These are phyloP conservation scores for Penicillium concentricum DNA, from an alignment of 2,329 filamentous ascomycete genomes.

Conservation along the genomic window DNA sequence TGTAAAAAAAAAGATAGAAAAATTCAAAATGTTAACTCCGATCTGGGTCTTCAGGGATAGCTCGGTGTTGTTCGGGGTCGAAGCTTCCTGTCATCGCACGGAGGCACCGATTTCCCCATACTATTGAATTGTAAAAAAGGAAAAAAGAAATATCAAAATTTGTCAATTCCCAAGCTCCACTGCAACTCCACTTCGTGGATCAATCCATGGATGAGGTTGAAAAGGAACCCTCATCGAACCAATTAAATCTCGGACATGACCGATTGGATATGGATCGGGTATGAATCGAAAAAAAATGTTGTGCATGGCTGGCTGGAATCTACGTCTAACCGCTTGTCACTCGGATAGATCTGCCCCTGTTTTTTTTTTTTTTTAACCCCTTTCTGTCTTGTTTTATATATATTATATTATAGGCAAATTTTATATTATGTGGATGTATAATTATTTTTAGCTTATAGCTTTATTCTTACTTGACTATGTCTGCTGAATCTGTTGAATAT, in stretches of 20 bases:
- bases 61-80: constrained; percentile 10
- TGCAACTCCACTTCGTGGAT: constrained; percentile 2
- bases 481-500: too few relatives aligned
- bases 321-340: constrained; percentile 25
- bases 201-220: not conserved
- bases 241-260: constrained; percentile 10
- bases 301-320: constrained; percentile 28
- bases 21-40: not conserved
- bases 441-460: not conserved
- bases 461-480: not conserved
- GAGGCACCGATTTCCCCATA: constrained; percentile 11
- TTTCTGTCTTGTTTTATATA: constrained; percentile 5
- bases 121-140: constrained; percentile 6
- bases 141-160: not conserved
- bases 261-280: constrained; percentile 18
- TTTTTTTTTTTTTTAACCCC: constrained; percentile 9
- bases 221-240: constrained; percentile 12
- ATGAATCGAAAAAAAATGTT: constrained; percentile 16
- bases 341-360: constrained; percentile 19
- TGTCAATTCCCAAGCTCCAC: not conserved
- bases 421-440: too few relatives aligned
- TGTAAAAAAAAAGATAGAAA: not conserved
- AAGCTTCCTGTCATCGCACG: constrained; percentile 8
- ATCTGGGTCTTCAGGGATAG: constrained; percentile 1
- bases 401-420: not conserved